Conservation (phyloP, 768 basidiomycete species). For the Russula griseocarnosa region DNA sequence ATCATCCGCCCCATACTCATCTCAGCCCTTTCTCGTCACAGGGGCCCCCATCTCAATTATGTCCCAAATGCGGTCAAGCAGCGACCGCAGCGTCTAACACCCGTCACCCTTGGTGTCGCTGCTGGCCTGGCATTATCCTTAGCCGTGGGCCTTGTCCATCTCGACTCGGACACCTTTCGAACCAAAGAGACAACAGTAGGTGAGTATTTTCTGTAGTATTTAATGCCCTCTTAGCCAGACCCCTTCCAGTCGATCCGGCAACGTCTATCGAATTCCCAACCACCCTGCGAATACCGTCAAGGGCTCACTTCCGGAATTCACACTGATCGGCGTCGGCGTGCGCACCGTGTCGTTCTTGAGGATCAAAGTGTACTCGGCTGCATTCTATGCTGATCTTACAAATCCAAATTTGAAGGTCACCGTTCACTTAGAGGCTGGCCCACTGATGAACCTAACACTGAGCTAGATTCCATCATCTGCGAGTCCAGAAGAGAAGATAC, state of each 20-base stretch:
- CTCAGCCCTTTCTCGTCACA: conserved; percentile 11
- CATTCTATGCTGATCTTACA: conserved; percentile 82
- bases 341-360: conserved; percentile 85
- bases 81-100: neutral
- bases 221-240: conserved; percentile 3
- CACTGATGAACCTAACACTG: neutral
- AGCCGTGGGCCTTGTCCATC: conserved; percentile 39
- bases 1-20: conserved; percentile 13
- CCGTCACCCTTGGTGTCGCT: conserved; percentile 15
- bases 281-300: conserved; percentile 59
- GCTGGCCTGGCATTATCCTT: conserved; percentile 35
- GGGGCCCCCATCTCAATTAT: neutral
- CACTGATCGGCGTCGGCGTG: conserved; percentile 80
- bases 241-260: conserved; percentile 58
- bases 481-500: conserved; percentile 64
- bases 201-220: neutral
- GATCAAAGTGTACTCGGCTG: conserved; percentile 86
- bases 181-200: conserved; percentile 24
- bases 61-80: neutral
- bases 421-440: neutral
- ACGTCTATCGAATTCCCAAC: conserved; percentile 73
- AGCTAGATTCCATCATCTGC: conserved; percentile 52
- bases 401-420: conserved; percentile 58
- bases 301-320: conserved; percentile 55
- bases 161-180: conserved; percentile 41